Percentiles rank a stretch among this genome's conserved stretches.
Conservation (phyloP, 2,329 filamentous ascomycete genomes). For the Xylaria sp. region DNA sequence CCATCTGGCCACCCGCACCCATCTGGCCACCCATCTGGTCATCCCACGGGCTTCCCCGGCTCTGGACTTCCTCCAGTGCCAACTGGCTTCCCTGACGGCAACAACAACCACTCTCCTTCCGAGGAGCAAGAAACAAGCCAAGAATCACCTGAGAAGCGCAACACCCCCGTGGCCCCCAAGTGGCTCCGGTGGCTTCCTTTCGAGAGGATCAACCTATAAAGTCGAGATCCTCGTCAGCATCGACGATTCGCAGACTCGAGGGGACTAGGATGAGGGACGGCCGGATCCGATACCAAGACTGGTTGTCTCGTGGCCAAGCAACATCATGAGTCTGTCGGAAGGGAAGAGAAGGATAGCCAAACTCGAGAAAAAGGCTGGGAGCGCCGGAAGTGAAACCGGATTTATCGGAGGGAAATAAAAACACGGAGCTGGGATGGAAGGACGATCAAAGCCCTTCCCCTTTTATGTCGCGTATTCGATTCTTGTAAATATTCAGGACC, state of each 20-base stretch:
- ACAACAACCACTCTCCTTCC: slow-evolving; percentile 6
- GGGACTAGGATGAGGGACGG: slow-evolving; percentile 10
- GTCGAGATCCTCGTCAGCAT: not conserved
- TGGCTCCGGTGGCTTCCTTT: slow-evolving; percentile 37
- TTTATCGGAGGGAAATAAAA: not conserved
- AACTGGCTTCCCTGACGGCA: slow-evolving; percentile 22
- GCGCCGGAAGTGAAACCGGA: not conserved
- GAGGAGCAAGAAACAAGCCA: not conserved
- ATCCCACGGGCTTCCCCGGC: slow-evolving; percentile 4
- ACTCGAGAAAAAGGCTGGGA: not conserved
- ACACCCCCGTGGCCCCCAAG: slow-evolving; percentile 19
- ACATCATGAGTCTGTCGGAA: slow-evolving; percentile 3
- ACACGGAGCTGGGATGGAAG: slow-evolving; percentile 2
- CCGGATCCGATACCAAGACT: slow-evolving; percentile 8
- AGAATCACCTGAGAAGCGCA: slow-evolving; percentile 4
- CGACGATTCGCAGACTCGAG: slow-evolving; percentile 1
- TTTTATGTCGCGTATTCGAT: slow-evolving; percentile 32
- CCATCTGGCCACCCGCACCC: slow-evolving; percentile 1
- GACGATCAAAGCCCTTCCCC: not conserved
- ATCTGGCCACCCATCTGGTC: not conserved
- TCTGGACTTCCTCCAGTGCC: slow-evolving; percentile 13
- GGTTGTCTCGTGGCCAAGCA: slow-evolving; percentile 4
- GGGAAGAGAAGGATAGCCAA: not conserved
- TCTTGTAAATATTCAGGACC: slow-evolving; percentile 36
- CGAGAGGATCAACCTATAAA: slow-evolving; percentile 34